A percentile compares a stretch with the other conserved stretches of the same genome.
These are phyloP conservation scores for Solanum medicagineum DNA, from an alignment of 257 asterid species.

Conservation along the genomic window DNA sequence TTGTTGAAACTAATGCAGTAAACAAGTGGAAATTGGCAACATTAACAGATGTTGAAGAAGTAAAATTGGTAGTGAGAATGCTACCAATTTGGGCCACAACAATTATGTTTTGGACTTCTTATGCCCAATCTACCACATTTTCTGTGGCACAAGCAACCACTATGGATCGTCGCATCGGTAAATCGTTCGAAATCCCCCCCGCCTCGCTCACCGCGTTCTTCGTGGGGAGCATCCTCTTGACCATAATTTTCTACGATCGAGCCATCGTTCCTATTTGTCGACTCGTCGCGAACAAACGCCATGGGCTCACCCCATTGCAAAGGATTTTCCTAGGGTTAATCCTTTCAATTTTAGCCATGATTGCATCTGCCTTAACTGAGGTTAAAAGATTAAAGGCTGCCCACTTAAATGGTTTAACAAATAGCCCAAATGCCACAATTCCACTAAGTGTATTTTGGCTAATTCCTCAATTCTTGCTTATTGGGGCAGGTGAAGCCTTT, in stretches of 20 bases:
- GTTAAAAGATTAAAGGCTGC: constrained; percentile 35
- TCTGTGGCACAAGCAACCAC: constrained; percentile 81
- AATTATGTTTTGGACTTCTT: constrained; percentile 60
- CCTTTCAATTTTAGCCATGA: constrained; percentile 46
- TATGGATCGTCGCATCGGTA: constrained; percentile 50
- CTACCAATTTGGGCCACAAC: constrained; percentile 89
- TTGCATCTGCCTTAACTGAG: constrained; percentile 39
- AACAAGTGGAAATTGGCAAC: constrained; percentile 58
- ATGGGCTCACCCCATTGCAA: constrained; percentile 65
- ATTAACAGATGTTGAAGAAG: constrained; percentile 79
- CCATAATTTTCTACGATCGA: constrained; percentile 51
- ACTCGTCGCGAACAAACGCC: constrained; percentile 22
- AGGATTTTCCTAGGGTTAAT: constrained; percentile 45
- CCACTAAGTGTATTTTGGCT: constrained; percentile 59
- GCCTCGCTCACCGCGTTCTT: constrained; percentile 70
- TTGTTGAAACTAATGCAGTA: neutral
- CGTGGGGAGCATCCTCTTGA: constrained; percentile 49
- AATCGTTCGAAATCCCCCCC: constrained; percentile 46
- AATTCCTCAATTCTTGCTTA: constrained; percentile 57
- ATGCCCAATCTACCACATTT: constrained; percentile 82
- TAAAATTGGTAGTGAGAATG: constrained; percentile 56
- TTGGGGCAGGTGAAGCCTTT: constrained; percentile 83
- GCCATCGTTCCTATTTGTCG: constrained; percentile 32
- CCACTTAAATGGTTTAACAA: constrained; percentile 10
- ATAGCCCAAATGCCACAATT: neutral